Evolutionary conservation across 2,329 filamentous ascomycete genomes (phyloP), one percentile per base, ranked within the genome.

Genomic region (Dothidotthia symphoricarpi): DNA sequence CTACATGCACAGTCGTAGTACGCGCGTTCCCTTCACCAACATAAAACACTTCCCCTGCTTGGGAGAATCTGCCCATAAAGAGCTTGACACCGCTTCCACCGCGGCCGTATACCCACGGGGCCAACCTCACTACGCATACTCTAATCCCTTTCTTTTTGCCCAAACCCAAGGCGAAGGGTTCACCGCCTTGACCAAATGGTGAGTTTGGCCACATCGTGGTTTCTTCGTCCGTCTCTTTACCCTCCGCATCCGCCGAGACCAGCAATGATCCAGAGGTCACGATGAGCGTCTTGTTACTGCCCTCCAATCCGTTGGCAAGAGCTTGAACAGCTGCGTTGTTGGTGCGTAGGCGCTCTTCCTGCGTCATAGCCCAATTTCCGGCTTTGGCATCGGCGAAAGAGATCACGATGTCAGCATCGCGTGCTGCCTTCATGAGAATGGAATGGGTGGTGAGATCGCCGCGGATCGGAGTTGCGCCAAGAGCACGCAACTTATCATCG

Each of bases 131-230:
- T 6, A 55, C 45, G 13, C 49, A 57, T 3, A 69, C 67, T n/a
- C n/a, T n/a, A n/a, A n/a, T n/a, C n/a, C n/a, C n/a, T 3, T n/a
- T n/a, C n/a, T n/a, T n/a, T n/a, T n/a, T 53, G 46, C n/a, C n/a
- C n/a, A n/a, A 59, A 4, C 72, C 72, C 46, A 75, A 72, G 0
- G 74, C 71, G 17, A 57, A 73, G 0, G 69, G 69, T 2, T 71
- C 57, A 0, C 74, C 57, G 0, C 71, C n/a, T n/a, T n/a, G n/a
- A n/a, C n/a, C n/a, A n/a, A n/a, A n/a, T 72, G 41, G 24, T 3
- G 3, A 28, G 16, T 22, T 42, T 17, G 41, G 36, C 28, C 29
- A 17, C 12, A 30, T 19, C 7, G 60, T 59, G 2, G 49, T 41
- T 0, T 27, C 14, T 36, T 64, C 59, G 24, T 52, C 40, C 2